Base-by-base conservation (phyloP, 2,329 filamentous ascomycete genomes). In the Venturia pyrina region DNA sequence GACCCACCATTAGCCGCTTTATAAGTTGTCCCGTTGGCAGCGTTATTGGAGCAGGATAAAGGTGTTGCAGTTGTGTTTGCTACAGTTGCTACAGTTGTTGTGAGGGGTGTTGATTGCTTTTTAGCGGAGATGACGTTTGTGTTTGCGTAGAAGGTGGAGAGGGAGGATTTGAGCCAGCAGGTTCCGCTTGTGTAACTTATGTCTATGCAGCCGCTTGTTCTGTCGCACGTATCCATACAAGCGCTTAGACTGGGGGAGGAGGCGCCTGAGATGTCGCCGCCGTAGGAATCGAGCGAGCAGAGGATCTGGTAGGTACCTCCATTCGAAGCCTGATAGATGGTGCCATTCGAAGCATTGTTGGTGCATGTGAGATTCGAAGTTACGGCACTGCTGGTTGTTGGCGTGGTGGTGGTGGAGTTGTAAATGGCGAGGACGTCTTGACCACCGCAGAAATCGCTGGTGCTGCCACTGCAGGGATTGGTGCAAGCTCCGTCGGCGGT, bases 401-500 rank as follows among this genome's bases (percentile, higher is more conserved):
- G 48, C 21, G 13, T 8, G 21, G 15, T 5, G 1, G 48, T 53
- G 48, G 48, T 53, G 48, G 28, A 28, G 28, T 53, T 53, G 48
- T 53, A 53, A 15, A 53, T 53, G 21, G 48, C 48, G 5, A 61
- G 41, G 13, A 41, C 34, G 32, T 44, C 57, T 41, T 61, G 65
- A 15, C 70, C 69, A 65, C 74, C 75, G 62, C 75, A 76, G 5
- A 64, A 70, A 66, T 76, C 66, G 24, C 43, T 70, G 7, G 67
- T 67, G 64, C 75, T 75, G 6, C 75, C 74, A 11, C 74, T 34
- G 64, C 75, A 76, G 2, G 70, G 13, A 37, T 66, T 68, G 1
- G 66, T 69, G 66, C 75, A 76, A 11, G 70, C 73, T 37, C 69
- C 69, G 24, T 75, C 73, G n/a, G 73, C 70, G 32, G 71, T 72